phyloP scores from a whole-genome alignment of 805 yeast genomes.

The Candida sanyiensis region DNA sequence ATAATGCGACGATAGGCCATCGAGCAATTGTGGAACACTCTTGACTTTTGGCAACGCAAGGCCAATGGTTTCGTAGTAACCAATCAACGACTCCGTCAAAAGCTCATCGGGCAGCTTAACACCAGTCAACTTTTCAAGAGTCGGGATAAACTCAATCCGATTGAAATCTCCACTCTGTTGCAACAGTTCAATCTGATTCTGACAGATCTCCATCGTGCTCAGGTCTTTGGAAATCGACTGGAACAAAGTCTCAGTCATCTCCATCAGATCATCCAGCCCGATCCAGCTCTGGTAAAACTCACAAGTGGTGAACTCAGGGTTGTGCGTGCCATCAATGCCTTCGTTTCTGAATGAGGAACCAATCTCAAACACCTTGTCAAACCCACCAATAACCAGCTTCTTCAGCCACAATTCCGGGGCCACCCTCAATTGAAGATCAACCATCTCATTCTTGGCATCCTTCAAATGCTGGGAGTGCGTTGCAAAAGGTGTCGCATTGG shows the following conservation, averaged over 20 bases:
- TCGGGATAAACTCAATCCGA: slow-evolving; percentile 60
- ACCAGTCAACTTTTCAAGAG: slow-evolving; percentile 52
- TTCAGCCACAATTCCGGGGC: slow-evolving; percentile 97
- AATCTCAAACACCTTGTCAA: slow-evolving; percentile 81
- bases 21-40: slow-evolving; percentile 58
- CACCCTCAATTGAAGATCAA: slow-evolving; percentile 60
- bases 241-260: slow-evolving; percentile 55
- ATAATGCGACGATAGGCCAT: slow-evolving; percentile 51
- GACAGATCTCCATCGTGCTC: slow-evolving; percentile 8
- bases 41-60: slow-evolving; percentile 31
- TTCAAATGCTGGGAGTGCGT: slow-evolving; percentile 39
- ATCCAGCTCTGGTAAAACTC: slow-evolving; percentile 81
- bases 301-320: slow-evolving; percentile 88
- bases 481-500: slow-evolving; percentile 82
- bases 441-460: slow-evolving; percentile 22
- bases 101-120: slow-evolving; percentile 40
- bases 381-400: slow-evolving; percentile 73
- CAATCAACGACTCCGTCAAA: slow-evolving; percentile 34
- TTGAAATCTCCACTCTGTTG: slow-evolving; percentile 25
- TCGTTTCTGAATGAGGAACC: slow-evolving; percentile 87
- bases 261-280: slow-evolving; percentile 59
- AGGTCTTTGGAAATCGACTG: slow-evolving; percentile 33
- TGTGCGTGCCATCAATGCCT: slow-evolving; percentile 88
- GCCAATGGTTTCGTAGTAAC: slow-evolving; percentile 29
- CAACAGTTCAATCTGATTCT: slow-evolving; percentile 7